phyloP scores from a whole-genome alignment of 2,329 filamentous ascomycete species.

The Aspergillus caelatus region DNA sequence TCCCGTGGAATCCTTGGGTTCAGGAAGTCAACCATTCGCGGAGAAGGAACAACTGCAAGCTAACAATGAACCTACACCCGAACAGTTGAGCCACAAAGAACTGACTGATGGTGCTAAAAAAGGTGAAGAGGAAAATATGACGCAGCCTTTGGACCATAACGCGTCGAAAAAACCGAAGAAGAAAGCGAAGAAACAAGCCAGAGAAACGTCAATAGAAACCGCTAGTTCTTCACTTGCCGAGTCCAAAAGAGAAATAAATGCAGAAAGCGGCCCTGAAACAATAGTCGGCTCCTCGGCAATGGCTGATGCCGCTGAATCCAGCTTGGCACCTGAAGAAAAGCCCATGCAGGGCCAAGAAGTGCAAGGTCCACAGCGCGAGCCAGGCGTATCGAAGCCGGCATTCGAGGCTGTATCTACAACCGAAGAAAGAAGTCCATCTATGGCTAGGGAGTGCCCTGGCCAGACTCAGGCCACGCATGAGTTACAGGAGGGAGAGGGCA shows the following conservation, averaged over 20 bases:
- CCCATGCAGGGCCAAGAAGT: neutral
- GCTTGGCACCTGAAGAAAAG: neutral
- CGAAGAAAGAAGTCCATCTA: neutral
- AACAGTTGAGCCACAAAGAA: neutral
- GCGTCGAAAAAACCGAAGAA: conserved; percentile 9
- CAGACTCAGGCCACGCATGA: neutral
- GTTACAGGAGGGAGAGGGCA: neutral
- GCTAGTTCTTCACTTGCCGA: neutral
- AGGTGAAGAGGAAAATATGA: neutral
- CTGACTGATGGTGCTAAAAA: neutral
- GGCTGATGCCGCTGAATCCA: neutral
- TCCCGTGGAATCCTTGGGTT: neutral
- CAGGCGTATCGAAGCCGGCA: conserved; percentile 13
- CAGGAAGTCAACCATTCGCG: neutral
- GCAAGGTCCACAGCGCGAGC: neutral
- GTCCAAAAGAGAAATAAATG: neutral
- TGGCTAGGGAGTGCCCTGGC: neutral
- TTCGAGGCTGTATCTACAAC: neutral
- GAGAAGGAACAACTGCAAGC: conserved; percentile 6
- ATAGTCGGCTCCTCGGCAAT: neutral
- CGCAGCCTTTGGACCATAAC: conserved; percentile 1
- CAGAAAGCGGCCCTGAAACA: neutral
- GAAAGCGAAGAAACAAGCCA: conserved; percentile 12
- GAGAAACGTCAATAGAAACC: conserved; percentile 7
- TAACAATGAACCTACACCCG: neutral